phyloP scores from a whole-genome alignment of 176 grass and related monocot genomes.

The Sorghum bicolor region DNA sequence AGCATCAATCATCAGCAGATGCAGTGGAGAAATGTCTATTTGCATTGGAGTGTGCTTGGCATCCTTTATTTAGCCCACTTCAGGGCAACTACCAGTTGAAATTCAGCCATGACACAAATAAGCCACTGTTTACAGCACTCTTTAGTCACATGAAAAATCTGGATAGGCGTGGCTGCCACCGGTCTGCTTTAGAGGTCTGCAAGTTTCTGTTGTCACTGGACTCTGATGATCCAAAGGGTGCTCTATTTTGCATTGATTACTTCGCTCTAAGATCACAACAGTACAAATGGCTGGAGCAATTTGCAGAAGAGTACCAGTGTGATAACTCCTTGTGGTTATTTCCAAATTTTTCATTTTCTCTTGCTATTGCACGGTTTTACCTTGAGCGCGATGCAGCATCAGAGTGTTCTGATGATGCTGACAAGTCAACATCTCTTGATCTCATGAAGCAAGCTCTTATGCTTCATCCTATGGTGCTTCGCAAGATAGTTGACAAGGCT shows the following conservation, averaged over 20 bases:
- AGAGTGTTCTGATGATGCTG: constrained; percentile 33
- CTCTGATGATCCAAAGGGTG: constrained; percentile 84
- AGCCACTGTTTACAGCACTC: constrained; percentile 79
- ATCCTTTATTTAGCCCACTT: constrained; percentile 71
- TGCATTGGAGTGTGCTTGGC: constrained; percentile 88
- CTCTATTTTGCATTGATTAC: constrained; percentile 98
- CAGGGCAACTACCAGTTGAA: constrained; percentile 73
- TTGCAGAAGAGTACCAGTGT: constrained; percentile 75
- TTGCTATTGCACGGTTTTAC: constrained; percentile 81
- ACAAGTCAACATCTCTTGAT: constrained; percentile 73
- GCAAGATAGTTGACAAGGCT: constrained; percentile 83
- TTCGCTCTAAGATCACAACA: constrained; percentile 94
- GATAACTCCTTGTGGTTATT: constrained; percentile 89
- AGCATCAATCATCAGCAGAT: constrained; percentile 84
- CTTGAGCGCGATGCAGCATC: constrained; percentile 50
- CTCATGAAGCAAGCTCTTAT: constrained; percentile 98
- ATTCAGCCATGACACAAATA: constrained; percentile 79
- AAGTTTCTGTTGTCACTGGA: constrained; percentile 95
- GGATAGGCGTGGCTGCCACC: constrained; percentile 89
- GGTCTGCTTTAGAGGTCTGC: constrained; percentile 92
- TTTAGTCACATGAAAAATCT: constrained; percentile 96
- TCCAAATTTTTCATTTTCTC: constrained; percentile 93
- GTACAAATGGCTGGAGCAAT: constrained; percentile 85
- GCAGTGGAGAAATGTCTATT: constrained; percentile 86
- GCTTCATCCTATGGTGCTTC: constrained; percentile 85